These are phyloP conservation scores for Pelomyxa schiedti DNA, from an alignment of 78 protist species.

Conservation along the genomic window DNA sequence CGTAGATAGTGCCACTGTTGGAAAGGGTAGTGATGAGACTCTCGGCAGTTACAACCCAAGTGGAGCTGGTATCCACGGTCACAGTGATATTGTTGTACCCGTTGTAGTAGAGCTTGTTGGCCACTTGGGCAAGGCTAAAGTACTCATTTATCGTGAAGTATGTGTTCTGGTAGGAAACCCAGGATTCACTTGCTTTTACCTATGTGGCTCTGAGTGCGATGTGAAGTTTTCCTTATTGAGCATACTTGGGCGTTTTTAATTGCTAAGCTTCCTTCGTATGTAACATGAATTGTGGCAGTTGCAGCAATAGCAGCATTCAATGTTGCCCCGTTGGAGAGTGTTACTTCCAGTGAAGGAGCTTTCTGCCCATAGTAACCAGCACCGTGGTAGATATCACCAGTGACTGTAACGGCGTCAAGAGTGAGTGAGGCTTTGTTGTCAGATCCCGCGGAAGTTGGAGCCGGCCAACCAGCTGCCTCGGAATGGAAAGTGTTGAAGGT, in stretches of 20 bases:
- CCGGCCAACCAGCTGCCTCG: not conserved
- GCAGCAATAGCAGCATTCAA: not conserved
- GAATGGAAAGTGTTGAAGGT: not conserved
- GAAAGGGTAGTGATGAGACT: not conserved
- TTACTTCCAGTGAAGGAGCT: not conserved
- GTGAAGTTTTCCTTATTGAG: too few species aligned
- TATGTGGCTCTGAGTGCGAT: not conserved
- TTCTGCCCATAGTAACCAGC: not conserved
- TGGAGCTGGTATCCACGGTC: not conserved
- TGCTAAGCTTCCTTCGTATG: not conserved
- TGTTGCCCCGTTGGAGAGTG: not conserved
- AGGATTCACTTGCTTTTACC: not conserved
- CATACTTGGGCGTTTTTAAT: too few species aligned
- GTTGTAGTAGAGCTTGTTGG: not conserved
- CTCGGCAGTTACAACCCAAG: not conserved
- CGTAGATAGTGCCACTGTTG: not conserved
- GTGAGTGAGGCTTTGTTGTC: not conserved
- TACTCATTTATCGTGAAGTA: not conserved
- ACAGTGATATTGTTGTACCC: not conserved
- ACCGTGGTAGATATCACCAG: not conserved
- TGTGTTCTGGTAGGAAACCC: not conserved
- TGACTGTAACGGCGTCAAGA: not conserved
- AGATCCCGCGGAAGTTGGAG: not conserved
- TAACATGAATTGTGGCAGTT: not conserved
- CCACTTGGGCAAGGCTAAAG: not conserved